Percentiles rank a stretch among this genome's conserved stretches.
These are phyloP conservation scores for Knoxia roxburghii DNA, from an alignment of 257 asterid species.

Conservation along the genomic window DNA sequence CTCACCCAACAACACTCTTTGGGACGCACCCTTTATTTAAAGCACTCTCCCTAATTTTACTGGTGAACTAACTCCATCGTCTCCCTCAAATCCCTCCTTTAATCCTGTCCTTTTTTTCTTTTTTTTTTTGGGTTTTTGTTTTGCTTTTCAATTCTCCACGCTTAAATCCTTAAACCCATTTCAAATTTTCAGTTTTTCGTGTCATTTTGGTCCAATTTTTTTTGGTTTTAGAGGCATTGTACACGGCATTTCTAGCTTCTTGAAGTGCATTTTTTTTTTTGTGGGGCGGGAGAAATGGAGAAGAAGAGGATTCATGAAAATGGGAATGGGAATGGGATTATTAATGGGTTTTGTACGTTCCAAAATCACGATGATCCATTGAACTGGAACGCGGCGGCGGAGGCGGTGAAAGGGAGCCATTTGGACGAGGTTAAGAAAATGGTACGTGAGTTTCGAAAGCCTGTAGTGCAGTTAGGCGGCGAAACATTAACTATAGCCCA, in stretches of 20 bases:
- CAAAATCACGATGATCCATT: constrained; percentile 23
- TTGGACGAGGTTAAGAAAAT: constrained; percentile 25
- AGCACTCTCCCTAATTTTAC: not conserved
- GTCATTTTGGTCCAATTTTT: no score
- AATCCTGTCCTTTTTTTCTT: not conserved
- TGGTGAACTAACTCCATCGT: constrained; percentile 4
- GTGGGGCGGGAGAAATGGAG: not conserved
- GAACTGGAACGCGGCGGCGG: constrained; percentile 24
- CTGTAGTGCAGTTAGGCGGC: constrained; percentile 19
- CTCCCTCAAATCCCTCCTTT: not conserved
- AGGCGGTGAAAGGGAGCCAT: constrained; percentile 26
- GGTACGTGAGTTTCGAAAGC: constrained; percentile 19
- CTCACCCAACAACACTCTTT: constrained; percentile 7
- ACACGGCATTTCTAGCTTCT: not conserved
- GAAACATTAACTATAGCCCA: constrained; percentile 18
- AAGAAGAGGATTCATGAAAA: constrained; percentile 5
- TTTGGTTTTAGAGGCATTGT: not conserved
- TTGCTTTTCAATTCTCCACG: not conserved
- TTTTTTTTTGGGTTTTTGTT: not conserved
- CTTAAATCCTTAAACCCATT: no score
- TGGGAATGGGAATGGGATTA: constrained; percentile 7
- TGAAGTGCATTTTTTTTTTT: not conserved
- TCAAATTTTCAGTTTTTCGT: not conserved
- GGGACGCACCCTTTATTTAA: constrained; percentile 15
- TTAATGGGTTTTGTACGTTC: not conserved